A percentile compares a stretch with the other conserved stretches of the same genome.
phyloP scores from a whole-genome alignment of 805 yeast species.

The Torulaspora microellipsoides region DNA sequence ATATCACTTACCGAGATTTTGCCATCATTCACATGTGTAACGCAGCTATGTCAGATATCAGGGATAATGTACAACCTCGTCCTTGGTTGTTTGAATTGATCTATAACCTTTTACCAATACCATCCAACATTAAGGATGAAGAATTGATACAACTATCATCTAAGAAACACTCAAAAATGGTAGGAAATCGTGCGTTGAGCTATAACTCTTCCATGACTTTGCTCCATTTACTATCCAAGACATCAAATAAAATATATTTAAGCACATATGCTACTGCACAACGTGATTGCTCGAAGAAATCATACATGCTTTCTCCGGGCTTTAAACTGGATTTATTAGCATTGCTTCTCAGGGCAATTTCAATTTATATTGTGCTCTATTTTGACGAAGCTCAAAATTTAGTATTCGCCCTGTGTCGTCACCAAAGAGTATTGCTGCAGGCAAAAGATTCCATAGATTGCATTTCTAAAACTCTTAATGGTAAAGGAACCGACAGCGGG shows the following conservation, averaged over 20 bases:
- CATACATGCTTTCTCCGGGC: constrained; percentile 25
- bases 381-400: constrained; percentile 52
- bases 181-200: constrained; percentile 42
- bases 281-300: constrained; percentile 2
- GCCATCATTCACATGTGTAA: constrained; percentile 49
- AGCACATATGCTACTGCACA: constrained; percentile 18
- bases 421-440: constrained; percentile 34
- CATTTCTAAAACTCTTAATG: constrained; percentile 19
- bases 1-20: constrained; percentile 59
- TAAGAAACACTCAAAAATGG: constrained; percentile 25
- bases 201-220: constrained; percentile 47
- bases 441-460: constrained; percentile 22
- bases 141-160: constrained; percentile 25
- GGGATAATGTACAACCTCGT: constrained; percentile 30
- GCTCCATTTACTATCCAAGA: constrained; percentile 38
- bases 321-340: constrained; percentile 55
- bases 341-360: constrained; percentile 50
- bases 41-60: constrained; percentile 37
- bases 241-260: constrained; percentile 26
- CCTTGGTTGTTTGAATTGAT: constrained; percentile 54
- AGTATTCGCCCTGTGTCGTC: constrained; percentile 44
- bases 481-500: constrained; percentile 3
- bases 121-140: constrained; percentile 16
- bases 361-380: constrained; percentile 47
- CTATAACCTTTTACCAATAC: constrained; percentile 54